Conservation (phyloP, 192 early-diverging fungal genomes). For the Jimgerdemannia lactiflua region DNA sequence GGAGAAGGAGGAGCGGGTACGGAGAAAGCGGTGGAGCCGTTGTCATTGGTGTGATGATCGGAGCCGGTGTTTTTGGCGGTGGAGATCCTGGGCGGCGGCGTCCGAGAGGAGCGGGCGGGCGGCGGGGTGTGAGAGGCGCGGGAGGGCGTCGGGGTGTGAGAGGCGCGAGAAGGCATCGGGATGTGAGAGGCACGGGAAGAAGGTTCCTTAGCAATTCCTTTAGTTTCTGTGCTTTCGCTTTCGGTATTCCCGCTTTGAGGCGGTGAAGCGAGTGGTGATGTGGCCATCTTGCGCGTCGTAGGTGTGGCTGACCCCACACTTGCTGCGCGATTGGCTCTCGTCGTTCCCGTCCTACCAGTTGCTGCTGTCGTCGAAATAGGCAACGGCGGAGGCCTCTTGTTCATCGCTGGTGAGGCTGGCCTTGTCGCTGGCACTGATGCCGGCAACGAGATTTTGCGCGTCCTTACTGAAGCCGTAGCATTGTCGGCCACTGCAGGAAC, state of each 20-base stretch:
- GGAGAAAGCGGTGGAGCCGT: not conserved
- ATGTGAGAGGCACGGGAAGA: too few relatives aligned
- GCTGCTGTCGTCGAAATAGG: not conserved
- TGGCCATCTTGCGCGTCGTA: not conserved
- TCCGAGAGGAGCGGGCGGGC: too few relatives aligned
- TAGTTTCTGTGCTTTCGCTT: not conserved
- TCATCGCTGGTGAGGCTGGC: not conserved
- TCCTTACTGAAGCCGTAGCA: not conserved
- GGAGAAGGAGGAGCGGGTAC: not conserved
- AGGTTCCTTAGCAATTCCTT: not conserved
- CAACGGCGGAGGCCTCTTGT: not conserved
- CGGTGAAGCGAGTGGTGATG: not conserved
- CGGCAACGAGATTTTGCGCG: conserved; percentile 1
- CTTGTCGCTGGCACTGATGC: conserved; percentile 10
- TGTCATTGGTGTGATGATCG: not conserved
- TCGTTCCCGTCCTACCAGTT: not conserved
- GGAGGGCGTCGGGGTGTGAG: too few relatives aligned
- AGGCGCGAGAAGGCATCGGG: too few relatives aligned
- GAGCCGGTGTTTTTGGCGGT: too few relatives aligned
- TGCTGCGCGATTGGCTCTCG: not conserved
- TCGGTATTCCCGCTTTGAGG: not conserved
- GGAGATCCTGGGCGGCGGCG: too few relatives aligned
- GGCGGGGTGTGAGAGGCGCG: too few relatives aligned
- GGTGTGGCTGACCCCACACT: not conserved
- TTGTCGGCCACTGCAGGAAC: conserved; percentile 3